Base-by-base conservation (phyloP, 2,329 filamentous ascomycete species). In the Trichothecium sympodiale region DNA sequence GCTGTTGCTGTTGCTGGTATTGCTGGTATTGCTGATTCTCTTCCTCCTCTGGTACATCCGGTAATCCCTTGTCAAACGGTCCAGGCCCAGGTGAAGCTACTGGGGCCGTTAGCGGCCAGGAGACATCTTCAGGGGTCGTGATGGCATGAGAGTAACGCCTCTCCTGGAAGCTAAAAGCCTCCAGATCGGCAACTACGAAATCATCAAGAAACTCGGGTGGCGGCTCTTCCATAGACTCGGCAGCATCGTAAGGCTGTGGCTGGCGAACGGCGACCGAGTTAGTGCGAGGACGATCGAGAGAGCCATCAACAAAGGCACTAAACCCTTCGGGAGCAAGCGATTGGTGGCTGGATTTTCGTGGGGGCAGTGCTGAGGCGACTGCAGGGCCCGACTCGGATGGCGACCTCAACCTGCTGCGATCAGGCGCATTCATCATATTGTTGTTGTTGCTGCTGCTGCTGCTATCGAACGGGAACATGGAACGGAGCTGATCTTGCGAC, bases 11-110 rank as follows among this genome's bases (percentile, higher is more conserved):
- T 25, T 80, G 74, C 46, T 80, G n/a, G n/a, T n/a, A n/a, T 17
- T 46, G 46, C 23, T 49, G 48, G 34, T 49, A 53, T 31, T 54
- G 51, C 38, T 64, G 61, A 10, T 10, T 25, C 43, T 79, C 75
- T 25, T 80, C 75, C 46, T 80, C 75, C 47, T 80, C 75, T 1
- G 74, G 71, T 4, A 80, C 74, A 44, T 77, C 69, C 5, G 74
- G 63, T 14, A 80, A 56, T 15, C 64, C 56, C 10, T 49, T 55
- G 36, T 67, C 65, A 40, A 59, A 65, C 5, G 31, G 33, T n/a
- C 31, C 28, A 8, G 56, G 41, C 13, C 40, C 33, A 30, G 46
- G 38, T 12, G 37, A 42, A 10, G 49, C 42, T 25, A 25, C 20
- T 10, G 20, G 20, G 14, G 37, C 47, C 6, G 48, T 43, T 17